phyloP scores from a whole-genome alignment of 1,284 basidiomycete genomes.

The Marasmius tenuissimus region DNA sequence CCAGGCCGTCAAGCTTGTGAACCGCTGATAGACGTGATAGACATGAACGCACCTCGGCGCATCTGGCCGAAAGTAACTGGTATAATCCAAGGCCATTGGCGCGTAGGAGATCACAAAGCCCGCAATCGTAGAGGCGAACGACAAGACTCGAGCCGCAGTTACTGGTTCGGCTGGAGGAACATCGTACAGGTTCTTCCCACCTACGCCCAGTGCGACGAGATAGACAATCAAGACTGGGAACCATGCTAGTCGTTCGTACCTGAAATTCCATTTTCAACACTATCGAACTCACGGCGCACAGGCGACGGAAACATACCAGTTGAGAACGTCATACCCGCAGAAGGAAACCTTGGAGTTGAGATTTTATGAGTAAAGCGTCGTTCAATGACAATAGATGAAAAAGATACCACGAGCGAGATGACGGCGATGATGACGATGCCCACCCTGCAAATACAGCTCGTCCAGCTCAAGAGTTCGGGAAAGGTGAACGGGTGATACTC shows the following conservation, averaged over 20 bases:
- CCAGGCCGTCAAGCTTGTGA: constrained; percentile 1
- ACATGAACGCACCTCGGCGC: constrained; percentile 51
- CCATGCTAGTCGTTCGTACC: constrained; percentile 79
- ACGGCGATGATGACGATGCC: constrained; percentile 87
- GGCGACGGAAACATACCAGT: constrained; percentile 42
- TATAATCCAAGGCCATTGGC: constrained; percentile 71
- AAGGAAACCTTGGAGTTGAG: constrained; percentile 61
- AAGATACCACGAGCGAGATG: constrained; percentile 70
- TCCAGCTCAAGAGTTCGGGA: constrained; percentile 4
- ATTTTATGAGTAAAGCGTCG: neutral
- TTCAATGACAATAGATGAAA: constrained; percentile 1
- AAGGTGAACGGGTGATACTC: constrained; percentile 18
- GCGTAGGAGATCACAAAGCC: constrained; percentile 75
- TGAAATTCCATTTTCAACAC: constrained; percentile 21
- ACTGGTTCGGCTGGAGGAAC: constrained; percentile 46
- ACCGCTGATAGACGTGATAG: neutral
- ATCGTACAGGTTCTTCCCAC: constrained; percentile 62
- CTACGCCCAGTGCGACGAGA: constrained; percentile 73
- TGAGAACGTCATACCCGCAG: constrained; percentile 76
- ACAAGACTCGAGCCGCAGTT: constrained; percentile 51
- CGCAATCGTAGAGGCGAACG: constrained; percentile 69
- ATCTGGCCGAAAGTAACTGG: constrained; percentile 60
- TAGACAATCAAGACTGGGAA: constrained; percentile 78
- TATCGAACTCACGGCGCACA: neutral
- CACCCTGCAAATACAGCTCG: constrained; percentile 46